Conservation (phyloP, 2,329 filamentous ascomycete species). For the Incumbomyces delicatus region DNA sequence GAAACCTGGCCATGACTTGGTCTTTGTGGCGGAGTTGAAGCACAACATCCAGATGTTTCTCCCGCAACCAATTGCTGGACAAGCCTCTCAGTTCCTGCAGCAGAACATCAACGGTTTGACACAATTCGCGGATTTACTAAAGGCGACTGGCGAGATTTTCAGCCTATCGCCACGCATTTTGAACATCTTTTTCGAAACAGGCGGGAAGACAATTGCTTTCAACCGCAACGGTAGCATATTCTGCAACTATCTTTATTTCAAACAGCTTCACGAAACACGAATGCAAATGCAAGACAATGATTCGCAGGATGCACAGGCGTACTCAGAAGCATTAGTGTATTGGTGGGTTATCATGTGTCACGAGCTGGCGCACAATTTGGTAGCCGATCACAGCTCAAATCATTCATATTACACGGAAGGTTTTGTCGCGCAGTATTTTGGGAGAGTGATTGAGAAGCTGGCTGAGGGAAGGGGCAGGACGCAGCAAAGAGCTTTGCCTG, state of each 20-base stretch:
- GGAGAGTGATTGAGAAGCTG: conserved; percentile 12
- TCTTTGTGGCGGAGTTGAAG: conserved; percentile 58
- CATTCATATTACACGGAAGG: conserved; percentile 67
- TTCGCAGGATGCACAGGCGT: conserved; percentile 27
- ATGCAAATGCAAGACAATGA: conserved; percentile 28
- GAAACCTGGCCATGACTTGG: conserved; percentile 62
- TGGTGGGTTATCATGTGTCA: conserved; percentile 97
- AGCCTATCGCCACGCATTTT: conserved; percentile 57
- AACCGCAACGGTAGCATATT: conserved; percentile 81
- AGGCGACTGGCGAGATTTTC: conserved; percentile 64
- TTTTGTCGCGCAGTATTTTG: conserved; percentile 21
- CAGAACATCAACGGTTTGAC: conserved; percentile 55
- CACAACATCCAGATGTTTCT: conserved; percentile 68
- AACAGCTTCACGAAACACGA: conserved; percentile 58
- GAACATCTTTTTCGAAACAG: conserved; percentile 79
- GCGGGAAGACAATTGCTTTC: conserved; percentile 79
- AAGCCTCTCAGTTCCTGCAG: conserved; percentile 50
- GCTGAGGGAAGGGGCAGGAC: conserved; percentile 3
- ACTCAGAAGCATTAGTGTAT: conserved; percentile 63
- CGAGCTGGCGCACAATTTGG: conserved; percentile 90
- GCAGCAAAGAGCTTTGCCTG: background rate
- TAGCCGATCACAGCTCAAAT: conserved; percentile 63
- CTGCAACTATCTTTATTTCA: conserved; percentile 84
- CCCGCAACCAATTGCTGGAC: conserved; percentile 41
- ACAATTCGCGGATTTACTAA: conserved; percentile 58